Evolutionary conservation across 2,329 filamentous ascomycete genomes (phyloP), one percentile per base, ranked within the genome.

Genomic region (Claviceps humidiphila): DNA sequence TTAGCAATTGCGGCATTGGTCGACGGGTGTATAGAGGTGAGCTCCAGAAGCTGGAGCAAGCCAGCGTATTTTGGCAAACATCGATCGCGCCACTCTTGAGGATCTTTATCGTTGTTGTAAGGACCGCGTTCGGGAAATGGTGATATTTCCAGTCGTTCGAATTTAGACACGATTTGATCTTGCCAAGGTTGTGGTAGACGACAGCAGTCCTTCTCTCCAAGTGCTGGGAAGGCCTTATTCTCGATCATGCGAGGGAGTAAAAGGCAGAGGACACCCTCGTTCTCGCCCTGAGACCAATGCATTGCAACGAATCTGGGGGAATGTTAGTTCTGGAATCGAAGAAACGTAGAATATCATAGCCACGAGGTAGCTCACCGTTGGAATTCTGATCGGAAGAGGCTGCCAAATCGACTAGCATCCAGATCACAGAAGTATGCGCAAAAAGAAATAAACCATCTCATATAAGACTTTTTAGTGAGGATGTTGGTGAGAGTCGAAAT

Each of bases 341-440:
- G 24, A 24, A 34, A 44, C 1, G 16, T 16, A 11, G 24, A 5
- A 3, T 9, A 34, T 34, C 30, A 34, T 34, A 4, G 17, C 34
- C n/a, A 3, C 5, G 5, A 16, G n/a, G 14, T 14, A n/a, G 44
- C 70, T 65, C 69, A 87, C 78, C 80, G 88, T 65, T 94, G 87
- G 59, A 97, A 89, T 53, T 87, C 82, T 40, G 81, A 84, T 7
- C 90, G 74, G 37, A 95, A 76, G n/a, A 96, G 72, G 57, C 81
- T 83, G 51, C 82, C 78, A 63, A 97, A 98, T 41, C 87, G 78
- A 51, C 84, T 78, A 1, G 76, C 64, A 46, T 89, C 83, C 39
- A 94, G 73, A 51, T 88, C 78, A 0, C 87, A 84, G 58, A 93
- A 83, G 50, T 87, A 83, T 14, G 84, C 84, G 67, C 89, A 96